A percentile compares a stretch with the other conserved stretches of the same genome.
Conservation (phyloP, 23 red algal species). For the Cyanidioschyzon merolae region DNA sequence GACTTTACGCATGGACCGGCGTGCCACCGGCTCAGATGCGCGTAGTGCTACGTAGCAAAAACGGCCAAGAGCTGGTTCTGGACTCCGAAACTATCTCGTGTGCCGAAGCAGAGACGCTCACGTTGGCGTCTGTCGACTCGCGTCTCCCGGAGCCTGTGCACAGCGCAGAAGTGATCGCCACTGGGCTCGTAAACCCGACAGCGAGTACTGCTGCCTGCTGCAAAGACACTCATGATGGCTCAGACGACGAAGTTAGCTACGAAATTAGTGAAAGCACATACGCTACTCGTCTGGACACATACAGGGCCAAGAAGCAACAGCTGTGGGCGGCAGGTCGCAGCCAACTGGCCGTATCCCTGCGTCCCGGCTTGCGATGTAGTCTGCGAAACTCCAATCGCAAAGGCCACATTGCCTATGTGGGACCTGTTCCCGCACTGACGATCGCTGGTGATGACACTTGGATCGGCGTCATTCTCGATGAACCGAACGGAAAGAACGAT, state of each 20-base stretch:
- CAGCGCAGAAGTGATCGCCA: neutral
- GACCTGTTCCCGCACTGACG: neutral
- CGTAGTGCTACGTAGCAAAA: neutral
- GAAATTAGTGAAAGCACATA: neutral
- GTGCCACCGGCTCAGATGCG: neutral
- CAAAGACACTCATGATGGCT: neutral
- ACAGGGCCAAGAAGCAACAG: neutral
- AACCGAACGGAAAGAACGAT: neutral
- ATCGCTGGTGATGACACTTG: neutral
- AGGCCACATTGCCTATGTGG: neutral
- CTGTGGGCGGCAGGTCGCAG: neutral
- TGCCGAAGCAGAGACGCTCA: neutral
- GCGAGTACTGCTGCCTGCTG: neutral
- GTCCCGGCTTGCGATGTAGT: neutral
- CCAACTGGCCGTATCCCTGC: neutral
- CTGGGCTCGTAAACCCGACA: neutral
- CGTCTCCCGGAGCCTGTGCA: neutral
- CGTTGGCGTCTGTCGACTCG: neutral
- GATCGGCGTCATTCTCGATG: neutral
- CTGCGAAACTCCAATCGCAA: neutral
- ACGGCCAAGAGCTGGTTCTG: neutral
- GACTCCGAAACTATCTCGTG: neutral
- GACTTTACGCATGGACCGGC: neutral
- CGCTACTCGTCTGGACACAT: neutral
- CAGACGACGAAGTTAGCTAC: neutral